Evolutionary conservation across 2,329 filamentous ascomycete species (phyloP).

Genomic region (Teratosphaeria viscida): DNA sequence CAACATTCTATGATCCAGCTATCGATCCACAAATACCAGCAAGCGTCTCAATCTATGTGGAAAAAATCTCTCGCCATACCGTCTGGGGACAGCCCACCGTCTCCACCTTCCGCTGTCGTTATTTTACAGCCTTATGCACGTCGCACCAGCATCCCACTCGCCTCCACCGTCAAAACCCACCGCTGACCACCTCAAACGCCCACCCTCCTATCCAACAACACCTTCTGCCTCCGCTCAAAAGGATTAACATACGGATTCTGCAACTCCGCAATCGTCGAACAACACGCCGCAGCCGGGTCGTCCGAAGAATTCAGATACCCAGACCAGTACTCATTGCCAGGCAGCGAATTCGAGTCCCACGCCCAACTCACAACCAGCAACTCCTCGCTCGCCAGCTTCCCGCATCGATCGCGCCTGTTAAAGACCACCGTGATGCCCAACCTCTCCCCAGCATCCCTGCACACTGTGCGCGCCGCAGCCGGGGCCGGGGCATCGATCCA

Average conservation of each 20-base stretch:
- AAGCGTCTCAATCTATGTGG: no score
- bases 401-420: constrained; percentile 6
- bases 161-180: background rate
- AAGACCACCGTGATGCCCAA: constrained; percentile 5
- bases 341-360: constrained; percentile 12
- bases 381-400: constrained; percentile 3
- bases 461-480: background rate
- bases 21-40: no score
- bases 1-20: no score
- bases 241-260: constrained; percentile 13
- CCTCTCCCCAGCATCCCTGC: background rate
- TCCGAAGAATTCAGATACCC: constrained; percentile 4
- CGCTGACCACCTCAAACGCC: background rate
- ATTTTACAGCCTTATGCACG: no score
- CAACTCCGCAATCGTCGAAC: constrained; percentile 10
- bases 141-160: no score
- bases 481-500: background rate
- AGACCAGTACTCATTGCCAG: constrained; percentile 13
- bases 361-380: constrained; percentile 12
- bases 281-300: constrained; percentile 12
- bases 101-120: no score
- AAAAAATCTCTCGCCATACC: no score
- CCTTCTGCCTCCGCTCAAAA: background rate
- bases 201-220: background rate
- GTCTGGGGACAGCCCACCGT: no score